Evolutionary conservation across 805 yeast genomes (phyloP), one percentile per base, ranked within the genome.

Genomic region (Spathaspora gorwiae): DNA sequence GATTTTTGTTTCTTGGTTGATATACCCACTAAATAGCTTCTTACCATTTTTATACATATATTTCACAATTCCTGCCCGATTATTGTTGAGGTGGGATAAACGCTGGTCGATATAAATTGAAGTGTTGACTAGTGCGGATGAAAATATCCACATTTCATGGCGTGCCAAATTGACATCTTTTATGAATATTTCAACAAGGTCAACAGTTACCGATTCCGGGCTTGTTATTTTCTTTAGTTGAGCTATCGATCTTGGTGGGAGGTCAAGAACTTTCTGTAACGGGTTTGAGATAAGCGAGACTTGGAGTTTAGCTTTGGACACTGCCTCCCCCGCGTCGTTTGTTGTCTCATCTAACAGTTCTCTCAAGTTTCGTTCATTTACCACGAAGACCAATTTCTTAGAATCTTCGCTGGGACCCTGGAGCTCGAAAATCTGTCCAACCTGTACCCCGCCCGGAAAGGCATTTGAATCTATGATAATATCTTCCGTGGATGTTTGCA

Each of bases 81-180:
- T 72, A 33, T 78, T 78, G 24, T 19, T 19, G 26, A 87, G 60
- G 50, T 84, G 87, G 0, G 80, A 64, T 0, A 90, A 57, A 43
- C 81, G 73, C 59, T 90, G 90, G 6, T 81, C 77, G 8, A 73
- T 70, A 56, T 85, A 81, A 1, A 87, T 75, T 61, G 96, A 87
- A 6, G 78, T 66, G 8, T 80, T 80, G 0, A 75, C 73, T 44
- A 92, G 51, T 14, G 72, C 57, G 1, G 87, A 73, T 0, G 95
- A 80, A 11, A 92, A 66, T 26, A 78, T 72, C 96, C 98, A 94
- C 90, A 90, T 92, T 54, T 89, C 94, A 48, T 95, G 96, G 52
- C 99, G 70, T 3, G 96, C 80, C 12, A 94, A 66, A 52, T 85
- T 80, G 15, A 88, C 72, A 55, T 94, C 97, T 54, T 83, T 87